phyloP scores from a whole-genome alignment of 257 asterid genomes.

The Forsythia viridissima region DNA sequence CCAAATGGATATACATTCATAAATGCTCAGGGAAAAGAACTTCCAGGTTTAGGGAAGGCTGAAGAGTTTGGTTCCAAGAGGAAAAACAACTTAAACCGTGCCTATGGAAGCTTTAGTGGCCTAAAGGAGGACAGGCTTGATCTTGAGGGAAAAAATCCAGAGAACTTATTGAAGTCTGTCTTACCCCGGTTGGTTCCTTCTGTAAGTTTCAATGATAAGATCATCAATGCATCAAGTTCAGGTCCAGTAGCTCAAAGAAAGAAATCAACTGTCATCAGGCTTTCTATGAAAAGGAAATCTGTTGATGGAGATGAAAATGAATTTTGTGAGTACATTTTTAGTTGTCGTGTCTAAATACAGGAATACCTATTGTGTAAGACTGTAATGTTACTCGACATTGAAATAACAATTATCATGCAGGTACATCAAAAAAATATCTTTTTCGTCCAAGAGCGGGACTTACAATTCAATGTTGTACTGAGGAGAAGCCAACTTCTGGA shows the following conservation, averaged over 20 bases:
- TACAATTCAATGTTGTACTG: conserved; percentile 64
- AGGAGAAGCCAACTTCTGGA: conserved; percentile 66
- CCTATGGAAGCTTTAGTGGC: conserved; percentile 55
- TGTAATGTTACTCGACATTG: conserved; percentile 4
- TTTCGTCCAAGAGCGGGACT: conserved; percentile 89
- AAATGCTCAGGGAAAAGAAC: conserved; percentile 44
- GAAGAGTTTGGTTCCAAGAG: conserved; percentile 45
- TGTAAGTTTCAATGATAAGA: conserved; percentile 71
- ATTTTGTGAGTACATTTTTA: conserved; percentile 45
- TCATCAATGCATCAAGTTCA: conserved; percentile 36
- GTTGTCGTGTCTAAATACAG: not conserved
- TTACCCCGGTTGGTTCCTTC: conserved; percentile 72
- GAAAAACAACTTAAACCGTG: conserved; percentile 55
- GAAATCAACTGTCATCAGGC: conserved; percentile 79
- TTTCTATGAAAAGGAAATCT: conserved; percentile 75
- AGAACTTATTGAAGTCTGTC: conserved; percentile 59
- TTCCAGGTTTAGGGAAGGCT: conserved; percentile 35
- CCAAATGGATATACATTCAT: conserved; percentile 42
- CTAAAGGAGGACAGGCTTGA: conserved; percentile 50
- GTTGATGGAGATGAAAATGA: conserved; percentile 60
- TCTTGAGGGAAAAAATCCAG: conserved; percentile 50
- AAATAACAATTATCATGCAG: conserved; percentile 37
- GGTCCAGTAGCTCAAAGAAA: conserved; percentile 55
- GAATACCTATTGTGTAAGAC: not conserved
- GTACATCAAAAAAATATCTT: conserved; percentile 63